Conservation (phyloP, 495 filamentous ascomycete species). For the Penicillium riverlandense region DNA sequence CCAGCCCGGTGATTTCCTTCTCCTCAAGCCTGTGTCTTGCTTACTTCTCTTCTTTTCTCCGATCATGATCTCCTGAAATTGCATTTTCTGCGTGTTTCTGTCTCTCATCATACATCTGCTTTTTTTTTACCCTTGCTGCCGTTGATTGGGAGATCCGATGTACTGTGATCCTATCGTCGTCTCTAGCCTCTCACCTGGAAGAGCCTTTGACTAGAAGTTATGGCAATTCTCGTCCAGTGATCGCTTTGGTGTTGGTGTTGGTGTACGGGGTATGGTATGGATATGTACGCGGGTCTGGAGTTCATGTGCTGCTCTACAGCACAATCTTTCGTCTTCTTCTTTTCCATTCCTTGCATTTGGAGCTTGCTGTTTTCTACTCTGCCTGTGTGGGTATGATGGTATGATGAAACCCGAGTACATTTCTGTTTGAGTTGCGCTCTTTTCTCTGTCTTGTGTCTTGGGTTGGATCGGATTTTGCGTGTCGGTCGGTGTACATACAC, state of each 20-base stretch:
- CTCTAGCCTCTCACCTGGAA: neutral
- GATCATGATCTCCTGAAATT: conserved; percentile 7
- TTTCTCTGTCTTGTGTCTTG: neutral
- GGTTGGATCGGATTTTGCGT: neutral
- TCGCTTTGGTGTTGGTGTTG: conserved; percentile 5
- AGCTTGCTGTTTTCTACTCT: neutral
- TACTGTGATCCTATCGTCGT: conserved; percentile 8
- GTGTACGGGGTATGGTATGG: conserved; percentile 7
- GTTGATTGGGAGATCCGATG: conserved; percentile 2
- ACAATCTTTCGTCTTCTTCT: neutral
- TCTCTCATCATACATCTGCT: neutral
- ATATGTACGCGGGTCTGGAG: too few relatives aligned
- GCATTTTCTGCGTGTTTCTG: conserved; percentile 5
- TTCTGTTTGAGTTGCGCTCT: neutral
- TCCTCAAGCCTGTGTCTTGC: neutral
- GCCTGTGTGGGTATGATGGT: too few relatives aligned
- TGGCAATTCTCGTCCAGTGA: neutral
- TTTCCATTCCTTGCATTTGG: neutral
- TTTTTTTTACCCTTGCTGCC: neutral
- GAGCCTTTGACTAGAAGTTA: too few relatives aligned
- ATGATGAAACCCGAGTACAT: neutral
- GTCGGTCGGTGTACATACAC: conserved; percentile 11
- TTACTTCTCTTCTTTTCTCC: neutral
- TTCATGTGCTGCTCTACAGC: too few relatives aligned
- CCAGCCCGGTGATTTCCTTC: conserved; percentile 20